A percentile compares a stretch with the other conserved stretches of the same genome.
Evolutionary conservation across 306 rosid species (phyloP).

Genomic region (Prosopis cineraria): DNA sequence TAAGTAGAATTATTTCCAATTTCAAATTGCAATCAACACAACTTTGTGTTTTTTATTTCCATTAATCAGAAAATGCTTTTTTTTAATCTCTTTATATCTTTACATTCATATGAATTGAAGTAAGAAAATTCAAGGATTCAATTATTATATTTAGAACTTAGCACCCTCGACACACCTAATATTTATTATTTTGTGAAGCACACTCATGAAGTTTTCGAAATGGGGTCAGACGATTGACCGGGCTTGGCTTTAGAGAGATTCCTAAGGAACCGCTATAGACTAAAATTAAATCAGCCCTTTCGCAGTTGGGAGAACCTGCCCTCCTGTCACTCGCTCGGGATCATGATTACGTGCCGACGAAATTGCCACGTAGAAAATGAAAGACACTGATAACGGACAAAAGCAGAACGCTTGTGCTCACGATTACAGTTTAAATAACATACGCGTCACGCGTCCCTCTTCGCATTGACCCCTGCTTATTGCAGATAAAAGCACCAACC

Average conservation of each 20-base stretch:
- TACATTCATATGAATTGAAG: too few relatives aligned
- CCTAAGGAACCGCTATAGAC: background rate
- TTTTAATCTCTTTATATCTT: too few relatives aligned
- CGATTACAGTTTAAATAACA: background rate
- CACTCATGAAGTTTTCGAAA: background rate
- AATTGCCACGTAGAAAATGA: conserved; percentile 23
- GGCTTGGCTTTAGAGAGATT: background rate
- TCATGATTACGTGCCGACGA: conserved; percentile 39
- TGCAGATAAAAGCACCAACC: background rate
- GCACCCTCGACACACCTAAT: too few relatives aligned
- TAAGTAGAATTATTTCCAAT: too few relatives aligned
- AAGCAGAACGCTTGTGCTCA: background rate
- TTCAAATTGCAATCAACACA: too few relatives aligned
- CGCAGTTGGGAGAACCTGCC: background rate
- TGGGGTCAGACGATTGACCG: too few relatives aligned
- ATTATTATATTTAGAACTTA: too few relatives aligned
- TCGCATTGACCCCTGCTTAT: background rate
- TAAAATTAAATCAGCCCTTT: background rate
- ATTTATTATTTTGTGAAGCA: too few relatives aligned
- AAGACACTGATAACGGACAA: background rate
- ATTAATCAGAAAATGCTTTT: too few relatives aligned
- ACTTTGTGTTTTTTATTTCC: too few relatives aligned
- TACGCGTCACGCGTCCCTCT: background rate
- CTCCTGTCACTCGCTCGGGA: background rate
- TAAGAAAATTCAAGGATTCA: too few relatives aligned